Evolutionary conservation across 2,329 filamentous ascomycete species (phyloP).

Genomic region (Xylaria polymorpha): DNA sequence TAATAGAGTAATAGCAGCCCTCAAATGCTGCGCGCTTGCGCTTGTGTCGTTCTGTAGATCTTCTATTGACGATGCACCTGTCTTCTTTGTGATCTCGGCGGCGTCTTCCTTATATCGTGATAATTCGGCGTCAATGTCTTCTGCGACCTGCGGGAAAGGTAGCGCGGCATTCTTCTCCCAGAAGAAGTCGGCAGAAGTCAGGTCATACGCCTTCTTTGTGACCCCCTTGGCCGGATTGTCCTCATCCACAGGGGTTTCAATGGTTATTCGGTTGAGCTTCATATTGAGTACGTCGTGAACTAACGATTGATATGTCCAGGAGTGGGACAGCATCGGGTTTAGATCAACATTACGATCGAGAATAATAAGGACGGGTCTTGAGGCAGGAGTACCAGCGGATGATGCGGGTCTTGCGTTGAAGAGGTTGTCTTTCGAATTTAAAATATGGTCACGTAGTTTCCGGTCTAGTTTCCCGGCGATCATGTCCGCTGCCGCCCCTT

Average conservation of each 20-base stretch:
- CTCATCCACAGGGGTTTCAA: slow-evolving; percentile 85
- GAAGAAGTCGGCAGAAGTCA: slow-evolving; percentile 93
- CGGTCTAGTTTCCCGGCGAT: slow-evolving; percentile 94
- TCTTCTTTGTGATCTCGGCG: slow-evolving; percentile 93
- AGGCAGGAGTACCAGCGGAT: slow-evolving; percentile 72
- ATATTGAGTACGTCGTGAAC: slow-evolving; percentile 78
- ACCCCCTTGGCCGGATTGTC: slow-evolving; percentile 76
- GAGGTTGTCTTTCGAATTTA: slow-evolving; percentile 97
- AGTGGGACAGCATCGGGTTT: slow-evolving; percentile 98
- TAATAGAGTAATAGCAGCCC: slow-evolving; percentile 91
- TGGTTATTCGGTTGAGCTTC: slow-evolving; percentile 92
- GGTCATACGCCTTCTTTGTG: slow-evolving; percentile 90
- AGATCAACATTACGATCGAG: slow-evolving; percentile 96
- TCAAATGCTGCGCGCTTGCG: slow-evolving; percentile 91
- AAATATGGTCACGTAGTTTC: slow-evolving; percentile 93
- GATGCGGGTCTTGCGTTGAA: slow-evolving; percentile 74
- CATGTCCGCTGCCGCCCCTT: slow-evolving; percentile 91
- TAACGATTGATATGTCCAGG: slow-evolving; percentile 81
- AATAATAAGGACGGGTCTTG: slow-evolving; percentile 89
- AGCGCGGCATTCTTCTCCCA: slow-evolving; percentile 92
- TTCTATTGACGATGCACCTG: slow-evolving; percentile 90
- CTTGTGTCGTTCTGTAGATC: slow-evolving; percentile 91
- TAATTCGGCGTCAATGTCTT: slow-evolving; percentile 93
- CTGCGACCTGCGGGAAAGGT: slow-evolving; percentile 94
- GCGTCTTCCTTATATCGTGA: slow-evolving; percentile 96